Evolutionary conservation across 495 filamentous ascomycete species (phyloP).

Genomic region (Penicillium bovifimosum): DNA sequence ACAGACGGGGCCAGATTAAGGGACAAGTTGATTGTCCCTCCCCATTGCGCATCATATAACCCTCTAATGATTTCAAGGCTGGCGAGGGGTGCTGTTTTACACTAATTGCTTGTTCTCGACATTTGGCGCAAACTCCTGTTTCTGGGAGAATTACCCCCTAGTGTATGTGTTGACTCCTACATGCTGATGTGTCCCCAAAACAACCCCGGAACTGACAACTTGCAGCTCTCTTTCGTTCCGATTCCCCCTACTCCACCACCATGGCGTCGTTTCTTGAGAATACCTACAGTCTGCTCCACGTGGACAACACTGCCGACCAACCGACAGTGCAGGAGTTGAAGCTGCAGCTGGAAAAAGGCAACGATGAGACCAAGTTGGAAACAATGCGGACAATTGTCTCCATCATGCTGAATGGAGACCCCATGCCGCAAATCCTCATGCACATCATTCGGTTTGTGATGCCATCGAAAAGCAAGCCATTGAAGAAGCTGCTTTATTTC

Average conservation of each 20-base stretch:
- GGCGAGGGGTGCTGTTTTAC: constrained; percentile 41
- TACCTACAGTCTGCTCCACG: constrained; percentile 88
- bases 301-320: constrained; percentile 91
- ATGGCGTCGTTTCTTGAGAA: constrained; percentile 95
- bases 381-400: constrained; percentile 98
- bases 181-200: constrained; percentile 30
- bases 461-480: constrained; percentile 91
- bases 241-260: constrained; percentile 38
- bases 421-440: constrained; percentile 93
- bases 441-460: constrained; percentile 99
- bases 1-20: constrained; percentile 42
- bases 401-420: constrained; percentile 96
- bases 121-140: constrained; percentile 14
- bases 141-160: constrained; percentile 25
- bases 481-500: constrained; percentile 98
- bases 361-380: constrained; percentile 92
- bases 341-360: constrained; percentile 94
- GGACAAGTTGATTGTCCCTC: constrained; percentile 39
- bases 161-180: constrained; percentile 20
- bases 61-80: constrained; percentile 37
- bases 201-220: constrained; percentile 38
- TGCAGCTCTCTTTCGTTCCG: constrained; percentile 33
- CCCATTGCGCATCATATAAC: constrained; percentile 28
- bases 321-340: constrained; percentile 86
- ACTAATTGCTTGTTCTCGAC: constrained; percentile 27